Evolutionary conservation across 2,329 filamentous ascomycete species (phyloP).

Genomic region (Pseudonectria buxi): DNA sequence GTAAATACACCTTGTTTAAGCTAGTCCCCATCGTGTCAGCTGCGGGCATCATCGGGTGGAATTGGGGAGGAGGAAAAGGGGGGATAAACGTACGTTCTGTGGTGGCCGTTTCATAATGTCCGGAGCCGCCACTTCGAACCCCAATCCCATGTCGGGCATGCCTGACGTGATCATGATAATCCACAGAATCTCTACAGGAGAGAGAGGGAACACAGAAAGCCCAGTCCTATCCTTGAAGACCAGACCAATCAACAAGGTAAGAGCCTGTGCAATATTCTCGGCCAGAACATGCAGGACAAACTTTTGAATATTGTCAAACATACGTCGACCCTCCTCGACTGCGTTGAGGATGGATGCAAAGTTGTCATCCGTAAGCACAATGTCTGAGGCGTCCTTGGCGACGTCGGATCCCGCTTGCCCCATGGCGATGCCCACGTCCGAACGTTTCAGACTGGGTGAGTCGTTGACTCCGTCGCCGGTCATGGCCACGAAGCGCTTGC

Average conservation of each 20-base stretch:
- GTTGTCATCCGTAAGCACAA: slow-evolving; percentile 67
- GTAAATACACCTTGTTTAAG: slow-evolving; percentile 54
- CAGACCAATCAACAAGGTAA: slow-evolving; percentile 61
- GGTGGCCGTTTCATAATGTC: slow-evolving; percentile 66
- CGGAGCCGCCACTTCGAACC: slow-evolving; percentile 61
- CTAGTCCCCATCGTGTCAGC: slow-evolving; percentile 13
- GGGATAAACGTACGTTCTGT: slow-evolving; percentile 41
- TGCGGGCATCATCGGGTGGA: rapidly evolving
- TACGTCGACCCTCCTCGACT: slow-evolving; percentile 63
- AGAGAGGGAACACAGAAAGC: slow-evolving; percentile 63
- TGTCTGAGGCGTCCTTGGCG: slow-evolving; percentile 60
- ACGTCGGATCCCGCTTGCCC: slow-evolving; percentile 62
- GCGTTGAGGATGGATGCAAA: slow-evolving; percentile 65
- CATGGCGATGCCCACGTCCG: slow-evolving; percentile 68
- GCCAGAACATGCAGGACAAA: slow-evolving; percentile 62
- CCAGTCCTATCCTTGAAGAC: slow-evolving; percentile 58
- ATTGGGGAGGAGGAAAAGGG: too few species aligned
- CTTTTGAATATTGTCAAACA: slow-evolving; percentile 70
- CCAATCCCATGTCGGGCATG: slow-evolving; percentile 68
- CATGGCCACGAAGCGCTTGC: slow-evolving; percentile 61
- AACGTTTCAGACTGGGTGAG: slow-evolving; percentile 58
- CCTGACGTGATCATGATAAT: slow-evolving; percentile 73
- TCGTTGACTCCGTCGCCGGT: slow-evolving; percentile 69
- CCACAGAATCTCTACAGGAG: slow-evolving; percentile 71
- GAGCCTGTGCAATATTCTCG: slow-evolving; percentile 63